phyloP scores from a whole-genome alignment of 306 rosid genomes.

The Hippophae tibetana region DNA sequence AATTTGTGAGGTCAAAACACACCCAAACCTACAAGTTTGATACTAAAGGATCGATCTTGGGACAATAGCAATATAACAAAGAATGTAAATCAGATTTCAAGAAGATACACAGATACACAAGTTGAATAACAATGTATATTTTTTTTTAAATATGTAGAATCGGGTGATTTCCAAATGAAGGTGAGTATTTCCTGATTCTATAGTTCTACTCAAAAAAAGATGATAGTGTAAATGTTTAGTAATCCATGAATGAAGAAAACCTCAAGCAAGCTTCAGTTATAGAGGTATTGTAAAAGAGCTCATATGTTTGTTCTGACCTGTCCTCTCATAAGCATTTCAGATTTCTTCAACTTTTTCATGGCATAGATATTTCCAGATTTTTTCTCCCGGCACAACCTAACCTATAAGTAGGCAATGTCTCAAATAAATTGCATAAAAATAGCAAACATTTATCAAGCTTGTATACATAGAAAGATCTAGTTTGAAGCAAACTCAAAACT shows the following conservation, averaged over 20 bases:
- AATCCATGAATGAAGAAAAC: conserved; percentile 4
- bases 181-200: too few relatives aligned
- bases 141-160: too few relatives aligned
- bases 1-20: too few relatives aligned
- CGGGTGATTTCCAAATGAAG: too few relatives aligned
- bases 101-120: too few relatives aligned
- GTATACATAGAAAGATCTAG: conserved; percentile 8
- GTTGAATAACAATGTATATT: too few relatives aligned
- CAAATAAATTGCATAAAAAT: conserved; percentile 10
- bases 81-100: too few relatives aligned
- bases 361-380: conserved; percentile 96
- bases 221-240: background rate
- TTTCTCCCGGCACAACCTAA: conserved; percentile 95
- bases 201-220: too few relatives aligned
- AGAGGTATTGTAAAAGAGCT: conserved; percentile 7
- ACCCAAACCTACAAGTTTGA: too few relatives aligned
- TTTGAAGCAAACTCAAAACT: background rate
- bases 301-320: conserved; percentile 51
- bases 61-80: too few relatives aligned
- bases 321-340: conserved; percentile 97
- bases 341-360: conserved; percentile 96
- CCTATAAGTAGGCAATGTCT: conserved; percentile 44
- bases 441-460: conserved; percentile 8
- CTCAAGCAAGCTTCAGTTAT: background rate
- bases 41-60: too few relatives aligned